A percentile compares a stretch with the other conserved stretches of the same genome.
Conservation (phyloP, 805 yeast species). For the Lipomyces spencermartinsiae region DNA sequence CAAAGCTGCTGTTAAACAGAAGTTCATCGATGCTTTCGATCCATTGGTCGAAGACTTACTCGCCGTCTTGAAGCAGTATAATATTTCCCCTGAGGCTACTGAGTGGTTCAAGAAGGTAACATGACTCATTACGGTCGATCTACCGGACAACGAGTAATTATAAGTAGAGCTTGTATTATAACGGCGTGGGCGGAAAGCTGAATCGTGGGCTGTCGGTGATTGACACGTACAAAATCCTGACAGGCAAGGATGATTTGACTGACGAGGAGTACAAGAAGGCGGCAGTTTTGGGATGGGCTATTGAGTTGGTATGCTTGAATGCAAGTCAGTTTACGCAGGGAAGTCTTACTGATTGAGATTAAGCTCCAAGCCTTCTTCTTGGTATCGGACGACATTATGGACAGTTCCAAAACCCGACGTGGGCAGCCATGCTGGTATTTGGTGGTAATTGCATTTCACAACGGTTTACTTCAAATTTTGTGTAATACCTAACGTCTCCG, state of each 20-base stretch:
- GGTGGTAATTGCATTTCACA: conserved; percentile 23
- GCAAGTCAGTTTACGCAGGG: neutral
- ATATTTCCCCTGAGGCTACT: conserved; percentile 85
- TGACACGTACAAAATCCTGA: conserved; percentile 85
- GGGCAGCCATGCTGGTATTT: conserved; percentile 99
- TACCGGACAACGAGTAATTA: neutral
- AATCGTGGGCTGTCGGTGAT: conserved; percentile 96
- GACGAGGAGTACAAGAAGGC: conserved; percentile 78
- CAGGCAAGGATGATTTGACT: conserved; percentile 65
- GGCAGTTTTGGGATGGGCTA: conserved; percentile 92
- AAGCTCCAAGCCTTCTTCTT: conserved; percentile 89
- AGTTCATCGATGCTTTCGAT: conserved; percentile 63
- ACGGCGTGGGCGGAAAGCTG: conserved; percentile 95
- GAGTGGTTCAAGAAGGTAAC: conserved; percentile 72
- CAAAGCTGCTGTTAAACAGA: conserved; percentile 34
- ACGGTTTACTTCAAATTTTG: neutral
- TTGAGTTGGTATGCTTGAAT: conserved; percentile 61
- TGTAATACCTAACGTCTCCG: neutral
- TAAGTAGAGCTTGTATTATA: conserved; percentile 65
- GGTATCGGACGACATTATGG: conserved; percentile 99
- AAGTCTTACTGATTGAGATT: neutral
- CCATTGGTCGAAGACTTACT: conserved; percentile 76
- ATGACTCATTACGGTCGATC: neutral
- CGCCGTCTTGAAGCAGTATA: conserved; percentile 65
- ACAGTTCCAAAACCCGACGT: conserved; percentile 91